phyloP scores from a whole-genome alignment of 108 stramenopile genomes.

The Asterionellopsis glacialis region DNA sequence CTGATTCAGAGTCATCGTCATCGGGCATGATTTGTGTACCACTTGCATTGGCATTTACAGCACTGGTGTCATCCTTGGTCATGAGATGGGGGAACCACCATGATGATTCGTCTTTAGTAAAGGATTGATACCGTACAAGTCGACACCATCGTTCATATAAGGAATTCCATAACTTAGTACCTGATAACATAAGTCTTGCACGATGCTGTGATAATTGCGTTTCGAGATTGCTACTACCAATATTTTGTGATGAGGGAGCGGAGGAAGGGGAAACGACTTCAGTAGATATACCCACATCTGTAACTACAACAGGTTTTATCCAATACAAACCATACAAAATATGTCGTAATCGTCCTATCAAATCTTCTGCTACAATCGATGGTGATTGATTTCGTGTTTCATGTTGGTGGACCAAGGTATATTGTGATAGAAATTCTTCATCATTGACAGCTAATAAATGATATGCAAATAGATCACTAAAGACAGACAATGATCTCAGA shows the following conservation, averaged over 20 bases:
- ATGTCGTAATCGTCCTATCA: constrained; percentile 33
- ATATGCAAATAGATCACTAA: constrained; percentile 77
- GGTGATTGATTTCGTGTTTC: background rate
- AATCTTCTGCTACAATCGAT: constrained; percentile 40
- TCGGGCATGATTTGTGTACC: constrained; percentile 12
- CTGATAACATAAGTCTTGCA: constrained; percentile 57
- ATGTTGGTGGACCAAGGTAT: constrained; percentile 3
- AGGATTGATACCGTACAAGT: constrained; percentile 41
- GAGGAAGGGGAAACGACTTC: background rate
- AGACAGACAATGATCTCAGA: constrained; percentile 26
- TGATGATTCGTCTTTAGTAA: constrained; percentile 65
- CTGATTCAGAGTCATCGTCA: constrained; percentile 27
- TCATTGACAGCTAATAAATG: constrained; percentile 69
- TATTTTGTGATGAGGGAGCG: constrained; percentile 7
- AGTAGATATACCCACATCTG: constrained; percentile 20
- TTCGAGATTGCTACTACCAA: background rate
- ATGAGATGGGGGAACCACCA: constrained; percentile 76
- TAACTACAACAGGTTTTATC: constrained; percentile 53
- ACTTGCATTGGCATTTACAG: constrained; percentile 18
- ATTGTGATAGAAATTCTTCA: constrained; percentile 60
- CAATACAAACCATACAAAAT: constrained; percentile 67
- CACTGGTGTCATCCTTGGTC: constrained; percentile 38
- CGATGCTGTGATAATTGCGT: constrained; percentile 14
- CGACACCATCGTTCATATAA: constrained; percentile 84
- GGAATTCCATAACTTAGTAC: constrained; percentile 82